These are phyloP conservation scores for Aspergillus sergii DNA, from an alignment of 2,329 filamentous ascomycete genomes.

Conservation along the genomic window DNA sequence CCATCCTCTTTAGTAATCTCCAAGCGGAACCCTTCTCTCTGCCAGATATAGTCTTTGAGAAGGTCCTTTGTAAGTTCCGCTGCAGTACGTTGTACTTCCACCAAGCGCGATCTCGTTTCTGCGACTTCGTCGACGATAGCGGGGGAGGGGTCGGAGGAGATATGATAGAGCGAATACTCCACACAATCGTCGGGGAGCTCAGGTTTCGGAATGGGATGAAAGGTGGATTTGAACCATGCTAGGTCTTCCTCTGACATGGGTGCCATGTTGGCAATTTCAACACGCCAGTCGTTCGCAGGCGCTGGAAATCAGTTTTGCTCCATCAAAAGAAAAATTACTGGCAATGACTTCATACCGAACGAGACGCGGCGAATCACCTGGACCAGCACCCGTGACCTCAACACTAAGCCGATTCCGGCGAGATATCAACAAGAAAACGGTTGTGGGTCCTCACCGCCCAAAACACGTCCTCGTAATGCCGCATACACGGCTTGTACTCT, in stretches of 20 bases:
- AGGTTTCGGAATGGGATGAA: constrained; percentile 65
- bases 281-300: background rate
- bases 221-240: constrained; percentile 68
- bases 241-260: constrained; percentile 58
- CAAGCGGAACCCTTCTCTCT: constrained; percentile 78
- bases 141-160: constrained; percentile 60
- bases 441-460: constrained; percentile 30
- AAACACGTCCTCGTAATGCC: constrained; percentile 34
- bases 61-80: constrained; percentile 64
- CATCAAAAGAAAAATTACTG: constrained; percentile 15
- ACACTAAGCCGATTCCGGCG: constrained; percentile 37
- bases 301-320: background rate
- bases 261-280: constrained; percentile 35
- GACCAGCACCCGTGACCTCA: constrained; percentile 21
- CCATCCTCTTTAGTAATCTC: constrained; percentile 64
- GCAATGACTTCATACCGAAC: constrained; percentile 38
- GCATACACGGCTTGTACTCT: background rate
- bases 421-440: constrained; percentile 45
- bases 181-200: constrained; percentile 79
- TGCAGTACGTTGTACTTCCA: constrained; percentile 70
- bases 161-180: constrained; percentile 78
- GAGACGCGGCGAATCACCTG: constrained; percentile 30
- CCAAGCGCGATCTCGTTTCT: constrained; percentile 62
- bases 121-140: constrained; percentile 58
- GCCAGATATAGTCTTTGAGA: constrained; percentile 92